Base-by-base conservation (phyloP, 495 filamentous ascomycete species). In the Podospora sp. region DNA sequence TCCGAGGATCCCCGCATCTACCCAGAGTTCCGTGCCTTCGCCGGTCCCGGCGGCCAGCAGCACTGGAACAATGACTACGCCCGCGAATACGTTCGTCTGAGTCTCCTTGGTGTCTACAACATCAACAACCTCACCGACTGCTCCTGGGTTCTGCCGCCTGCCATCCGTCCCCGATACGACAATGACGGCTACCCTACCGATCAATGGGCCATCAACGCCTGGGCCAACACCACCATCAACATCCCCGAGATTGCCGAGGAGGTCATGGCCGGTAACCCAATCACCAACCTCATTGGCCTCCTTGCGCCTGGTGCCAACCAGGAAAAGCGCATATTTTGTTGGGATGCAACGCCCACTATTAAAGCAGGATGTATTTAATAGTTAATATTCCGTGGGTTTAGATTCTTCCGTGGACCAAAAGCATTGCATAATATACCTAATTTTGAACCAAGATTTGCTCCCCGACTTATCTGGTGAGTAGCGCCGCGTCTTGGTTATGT, bases 101-200 rank as follows among this genome's bases (percentile, higher is more conserved):
- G 79, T 63, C 56, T 80, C 40, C 65, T 81, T 9, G 79, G 79
- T 6, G 79, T 81, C n/a, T 69, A 72, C 46, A 81, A 81, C 63
- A 66, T 80, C 71, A 81, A 80, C 65, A 46, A 72, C 40, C 74
- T 81, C 14, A 80, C 76, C 9, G 79, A 81, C 61, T 79, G 78
- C 67, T 75, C 75, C 1, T 63, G 66, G 29, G 73, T 78, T 8
- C 56, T 81, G 24, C 79, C 79, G 8, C 55, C 63, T 49, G 58
- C 70, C 33, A 24, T 59, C 25, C 56, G 56, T 18, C 3, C 56
- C 18, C 18, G 8, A 1, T 26, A 14, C 6, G 53, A 24, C 0
- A 5, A 24, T 9, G 53, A 52, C 14, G 36, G 51, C 25, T 51
- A 12, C 14, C 27, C 46, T 4, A 21, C 50, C 8, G 61, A 63